phyloP scores from a whole-genome alignment of 306 rosid genomes.

The Carpinus fangiana region DNA sequence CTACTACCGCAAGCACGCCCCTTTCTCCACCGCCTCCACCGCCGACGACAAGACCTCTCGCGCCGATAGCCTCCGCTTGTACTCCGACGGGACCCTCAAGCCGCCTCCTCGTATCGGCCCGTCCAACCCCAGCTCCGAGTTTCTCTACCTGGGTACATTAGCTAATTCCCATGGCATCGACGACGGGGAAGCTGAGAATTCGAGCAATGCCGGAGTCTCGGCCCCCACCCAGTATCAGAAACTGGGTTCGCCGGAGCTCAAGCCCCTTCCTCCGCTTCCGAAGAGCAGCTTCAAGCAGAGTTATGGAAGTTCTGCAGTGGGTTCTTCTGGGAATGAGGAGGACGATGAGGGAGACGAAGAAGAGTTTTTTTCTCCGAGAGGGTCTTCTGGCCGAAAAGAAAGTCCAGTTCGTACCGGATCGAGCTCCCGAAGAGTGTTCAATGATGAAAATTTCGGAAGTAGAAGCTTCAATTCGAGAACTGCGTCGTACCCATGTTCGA shows the following conservation, averaged over 20 bases:
- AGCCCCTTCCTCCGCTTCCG: conserved; percentile 74
- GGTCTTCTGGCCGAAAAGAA: conserved; percentile 45
- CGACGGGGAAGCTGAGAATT: conserved; percentile 5
- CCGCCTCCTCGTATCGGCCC: conserved; percentile 17
- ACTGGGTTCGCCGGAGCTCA: conserved; percentile 67
- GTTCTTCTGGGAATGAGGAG: conserved; percentile 9
- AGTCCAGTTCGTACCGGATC: conserved; percentile 37
- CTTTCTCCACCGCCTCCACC: conserved; percentile 6
- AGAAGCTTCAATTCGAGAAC: conserved; percentile 69
- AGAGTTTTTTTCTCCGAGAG: conserved; percentile 63
- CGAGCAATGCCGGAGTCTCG: conserved; percentile 28
- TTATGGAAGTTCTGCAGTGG: conserved; percentile 7
- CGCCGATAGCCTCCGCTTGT: conserved; percentile 54
- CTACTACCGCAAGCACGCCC: conserved; percentile 37
- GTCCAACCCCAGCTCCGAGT: conserved; percentile 43
- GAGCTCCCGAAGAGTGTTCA: conserved; percentile 41
- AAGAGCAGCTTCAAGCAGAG: conserved; percentile 35
- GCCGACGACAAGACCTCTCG: conserved; percentile 44
- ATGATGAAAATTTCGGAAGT: conserved; percentile 48
- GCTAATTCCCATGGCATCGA: conserved; percentile 32
- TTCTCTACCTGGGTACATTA: conserved; percentile 58
- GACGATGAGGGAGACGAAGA: conserved; percentile 36
- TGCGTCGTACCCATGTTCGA: conserved; percentile 55
- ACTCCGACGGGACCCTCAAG: conserved; percentile 46
- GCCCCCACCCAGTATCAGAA: conserved; percentile 39